Evolutionary conservation across 164 flowering plant genomes (phyloP).

Genomic region (Magnolia sinica): DNA sequence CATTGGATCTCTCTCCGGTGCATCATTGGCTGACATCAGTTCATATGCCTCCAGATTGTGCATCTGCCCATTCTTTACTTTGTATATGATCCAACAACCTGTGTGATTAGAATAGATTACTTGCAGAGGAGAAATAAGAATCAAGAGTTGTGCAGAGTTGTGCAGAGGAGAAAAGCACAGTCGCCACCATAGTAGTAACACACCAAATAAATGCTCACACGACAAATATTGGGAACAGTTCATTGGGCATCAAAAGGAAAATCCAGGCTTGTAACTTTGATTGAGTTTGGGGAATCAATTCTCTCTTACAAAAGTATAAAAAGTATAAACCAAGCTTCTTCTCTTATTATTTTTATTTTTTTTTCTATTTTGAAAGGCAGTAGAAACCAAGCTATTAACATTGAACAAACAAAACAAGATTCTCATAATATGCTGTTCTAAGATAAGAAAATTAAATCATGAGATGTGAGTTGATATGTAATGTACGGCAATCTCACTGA

Average conservation of each 20-base stretch:
- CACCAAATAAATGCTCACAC: not conserved
- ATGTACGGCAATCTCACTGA: too few relatives aligned
- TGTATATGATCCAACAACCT: constrained; percentile 87
- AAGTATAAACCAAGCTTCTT: too few relatives aligned
- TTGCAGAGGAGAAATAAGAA: not conserved
- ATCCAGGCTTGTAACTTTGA: not conserved
- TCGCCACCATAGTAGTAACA: not conserved
- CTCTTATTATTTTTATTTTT: too few relatives aligned
- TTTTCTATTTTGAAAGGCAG: too few relatives aligned
- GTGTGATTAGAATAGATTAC: constrained; percentile 8
- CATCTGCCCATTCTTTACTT: constrained; percentile 41
- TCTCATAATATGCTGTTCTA: too few relatives aligned
- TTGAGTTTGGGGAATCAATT: not conserved
- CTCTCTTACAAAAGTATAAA: too few relatives aligned
- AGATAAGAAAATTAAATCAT: too few relatives aligned
- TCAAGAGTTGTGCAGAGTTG: too few relatives aligned
- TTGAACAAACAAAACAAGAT: too few relatives aligned
- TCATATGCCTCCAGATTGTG: constrained; percentile 71
- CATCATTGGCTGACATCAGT: constrained; percentile 94
- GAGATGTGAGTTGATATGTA: too few relatives aligned
- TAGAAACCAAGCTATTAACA: too few relatives aligned
- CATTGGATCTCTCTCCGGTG: constrained; percentile 93
- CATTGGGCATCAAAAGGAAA: not conserved
- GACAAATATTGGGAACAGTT: not conserved
- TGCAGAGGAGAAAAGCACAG: too few relatives aligned